phyloP scores from a whole-genome alignment of 495 filamentous ascomycete genomes.

The Talaromyces ruber region DNA sequence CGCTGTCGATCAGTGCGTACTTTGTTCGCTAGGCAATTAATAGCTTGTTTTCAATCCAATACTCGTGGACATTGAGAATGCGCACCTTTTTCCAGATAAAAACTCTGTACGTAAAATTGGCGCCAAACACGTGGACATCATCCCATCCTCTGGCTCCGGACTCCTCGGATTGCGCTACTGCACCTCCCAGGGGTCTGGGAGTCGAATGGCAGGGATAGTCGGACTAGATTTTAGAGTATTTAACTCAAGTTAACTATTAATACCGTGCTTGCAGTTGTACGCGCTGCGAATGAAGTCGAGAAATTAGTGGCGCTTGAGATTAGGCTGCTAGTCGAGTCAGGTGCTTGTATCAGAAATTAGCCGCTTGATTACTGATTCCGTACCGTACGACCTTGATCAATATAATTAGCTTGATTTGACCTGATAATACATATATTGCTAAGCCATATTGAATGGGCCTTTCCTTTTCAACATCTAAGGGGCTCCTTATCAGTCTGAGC shows the following conservation, averaged over 20 bases:
- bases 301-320: neutral
- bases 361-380: neutral
- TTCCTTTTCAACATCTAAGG: neutral
- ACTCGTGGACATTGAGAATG: neutral
- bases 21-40: neutral
- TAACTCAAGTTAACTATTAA: neutral
- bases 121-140: conserved; percentile 2
- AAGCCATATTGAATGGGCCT: neutral
- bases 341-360: neutral
- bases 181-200: conserved; percentile 1
- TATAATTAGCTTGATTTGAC: neutral
- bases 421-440: neutral
- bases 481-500: neutral
- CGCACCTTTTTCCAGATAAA: neutral
- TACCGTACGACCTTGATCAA: neutral
- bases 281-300: neutral
- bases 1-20: neutral
- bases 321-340: neutral
- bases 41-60: neutral
- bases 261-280: neutral
- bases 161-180: conserved; percentile 1
- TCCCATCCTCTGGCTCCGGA: neutral
- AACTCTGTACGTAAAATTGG: neutral
- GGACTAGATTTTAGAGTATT: neutral
- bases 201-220: neutral